phyloP scores from a whole-genome alignment of 2,329 filamentous ascomycete species.

The Colletotrichum gigasporum region DNA sequence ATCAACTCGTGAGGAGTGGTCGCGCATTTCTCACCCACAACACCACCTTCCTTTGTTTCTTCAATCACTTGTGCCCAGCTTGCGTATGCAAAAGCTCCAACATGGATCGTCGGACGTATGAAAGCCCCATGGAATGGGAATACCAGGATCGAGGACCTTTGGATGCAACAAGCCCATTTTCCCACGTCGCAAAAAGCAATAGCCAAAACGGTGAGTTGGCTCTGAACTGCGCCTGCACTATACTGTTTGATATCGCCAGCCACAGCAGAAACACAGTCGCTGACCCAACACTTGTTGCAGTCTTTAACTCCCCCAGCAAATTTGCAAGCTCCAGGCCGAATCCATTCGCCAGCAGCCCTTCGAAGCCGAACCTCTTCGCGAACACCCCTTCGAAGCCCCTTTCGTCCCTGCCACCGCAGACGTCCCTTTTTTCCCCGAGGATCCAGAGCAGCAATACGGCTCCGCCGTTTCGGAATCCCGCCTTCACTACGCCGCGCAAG shows the following conservation, averaged over 20 bases:
- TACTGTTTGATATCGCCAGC: background rate
- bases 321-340: constrained; percentile 41
- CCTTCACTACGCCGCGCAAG: constrained; percentile 71
- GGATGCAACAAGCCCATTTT: constrained; percentile 70
- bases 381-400: constrained; percentile 52
- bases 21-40: background rate
- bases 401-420: constrained; percentile 49
- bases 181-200: constrained; percentile 55
- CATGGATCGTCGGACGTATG: constrained; percentile 66
- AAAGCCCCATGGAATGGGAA: constrained; percentile 74
- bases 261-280: no score
- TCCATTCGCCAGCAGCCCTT: constrained; percentile 43
- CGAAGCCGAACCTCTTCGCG: constrained; percentile 39
- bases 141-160: constrained; percentile 66
- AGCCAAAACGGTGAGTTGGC: constrained; percentile 51
- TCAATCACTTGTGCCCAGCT: background rate
- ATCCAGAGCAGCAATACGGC: constrained; percentile 53
- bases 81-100: constrained; percentile 15
- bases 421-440: constrained; percentile 57
- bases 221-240: background rate
- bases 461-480: constrained; percentile 68
- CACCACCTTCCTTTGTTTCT: background rate
- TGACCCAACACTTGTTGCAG: constrained; percentile 33
- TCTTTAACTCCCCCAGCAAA: constrained; percentile 50
- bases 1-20: background rate